Conservation (phyloP, 208 protist genomes). For the Crithidia fasciculata region DNA sequence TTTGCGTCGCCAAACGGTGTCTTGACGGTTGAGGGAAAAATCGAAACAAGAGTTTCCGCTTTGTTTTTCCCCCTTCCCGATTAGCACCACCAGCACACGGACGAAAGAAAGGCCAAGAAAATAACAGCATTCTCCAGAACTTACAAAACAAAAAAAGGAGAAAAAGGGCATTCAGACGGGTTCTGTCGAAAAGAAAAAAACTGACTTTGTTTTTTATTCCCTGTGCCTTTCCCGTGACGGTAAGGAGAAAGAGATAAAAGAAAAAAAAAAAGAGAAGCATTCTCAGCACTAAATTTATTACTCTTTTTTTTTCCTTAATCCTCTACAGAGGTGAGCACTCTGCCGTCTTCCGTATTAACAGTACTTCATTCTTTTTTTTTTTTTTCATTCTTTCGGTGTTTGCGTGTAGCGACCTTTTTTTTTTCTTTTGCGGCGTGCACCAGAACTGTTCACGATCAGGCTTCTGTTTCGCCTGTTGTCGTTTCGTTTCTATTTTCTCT, state of each 20-base stretch:
- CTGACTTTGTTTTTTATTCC: not conserved
- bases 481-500: not conserved
- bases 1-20: not conserved
- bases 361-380: not conserved
- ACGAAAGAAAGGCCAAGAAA: not conserved
- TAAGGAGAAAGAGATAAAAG: no score
- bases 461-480: not conserved
- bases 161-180: no score
- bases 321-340: no score
- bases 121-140: no score
- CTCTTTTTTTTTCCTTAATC: no score
- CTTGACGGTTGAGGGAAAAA: not conserved
- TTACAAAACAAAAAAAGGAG: no score
- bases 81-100: not conserved
- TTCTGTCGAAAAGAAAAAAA: not conserved
- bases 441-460: no score
- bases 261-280: no score
- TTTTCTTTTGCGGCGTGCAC: no score
- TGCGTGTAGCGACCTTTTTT: not conserved
- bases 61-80: not conserved
- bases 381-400: not conserved
- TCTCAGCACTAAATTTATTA: no score
- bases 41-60: not conserved
- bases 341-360: no score
- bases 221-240: no score